Base-by-base conservation (phyloP, 108 stramenopile species). In the Mediolabrus comicus region DNA sequence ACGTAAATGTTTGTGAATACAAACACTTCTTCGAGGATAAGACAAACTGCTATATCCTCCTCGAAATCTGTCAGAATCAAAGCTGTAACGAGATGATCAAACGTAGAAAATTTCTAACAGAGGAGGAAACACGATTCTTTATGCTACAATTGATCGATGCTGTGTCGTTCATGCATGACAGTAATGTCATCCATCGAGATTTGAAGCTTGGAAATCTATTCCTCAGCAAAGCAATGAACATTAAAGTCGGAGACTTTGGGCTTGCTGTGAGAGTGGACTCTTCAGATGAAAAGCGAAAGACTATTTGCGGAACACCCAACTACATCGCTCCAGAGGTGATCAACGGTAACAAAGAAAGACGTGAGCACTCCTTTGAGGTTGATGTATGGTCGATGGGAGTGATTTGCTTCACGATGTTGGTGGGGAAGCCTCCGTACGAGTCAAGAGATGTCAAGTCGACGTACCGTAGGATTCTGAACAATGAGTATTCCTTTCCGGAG, bases 311-410 rank as follows among this genome's bases (percentile, higher is more conserved):
- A 8, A 99, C 99, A 22, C 99, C 99, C 36, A 99, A 99, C 81
- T 99, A 99, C 81, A 98, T 99, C 67, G 99, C 99, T 1, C 99
- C 99, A 0, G 99, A 99, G 71, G 92, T 99, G 2, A 95, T 99
- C 36, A 89, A 97, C 41, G 86, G 91, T 2, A 88, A 89, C 62
- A 86, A 85, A 62, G 85, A 85, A 32, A 96, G 85, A 31, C 83
- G 92, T 46, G 97, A 96, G 33, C 97, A 98, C 71, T 94, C 92
- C 28, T 97, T 96, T 69, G 93, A 97, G 71, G 99, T 98, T 8
- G 99, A 99, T 78, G 82, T 98, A 10, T 99, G 99, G 99, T 92
- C 92, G 1, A 91, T 97, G 80, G 99, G 99, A 22, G 97, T 99
- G 5, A 97, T 99, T 58, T 79, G 97, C 43, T 99, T 88, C 83